phyloP scores from a whole-genome alignment of 1,284 basidiomycete species.

The Leucoagaricus sp. region DNA sequence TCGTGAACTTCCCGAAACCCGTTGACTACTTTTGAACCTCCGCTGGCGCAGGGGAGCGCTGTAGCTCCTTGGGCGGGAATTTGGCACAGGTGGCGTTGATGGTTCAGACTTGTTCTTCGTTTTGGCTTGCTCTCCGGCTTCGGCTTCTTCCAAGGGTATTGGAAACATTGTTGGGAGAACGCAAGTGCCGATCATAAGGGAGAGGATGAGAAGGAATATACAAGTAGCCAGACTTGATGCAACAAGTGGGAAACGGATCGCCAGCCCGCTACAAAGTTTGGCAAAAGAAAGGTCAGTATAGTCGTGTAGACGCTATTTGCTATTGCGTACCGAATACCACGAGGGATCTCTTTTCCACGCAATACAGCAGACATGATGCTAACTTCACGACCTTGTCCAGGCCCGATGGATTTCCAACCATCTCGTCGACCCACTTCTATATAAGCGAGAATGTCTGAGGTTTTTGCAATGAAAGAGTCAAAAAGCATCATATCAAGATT shows the following conservation, averaged over 20 bases:
- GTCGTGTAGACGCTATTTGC: not conserved
- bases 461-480: slow-evolving; percentile 47
- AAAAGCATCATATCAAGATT: slow-evolving; percentile 57
- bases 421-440: slow-evolving; percentile 71
- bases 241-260: slow-evolving; percentile 69
- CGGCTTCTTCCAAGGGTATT: slow-evolving; percentile 12
- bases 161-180: slow-evolving; percentile 48
- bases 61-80: not conserved
- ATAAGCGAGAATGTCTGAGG: slow-evolving; percentile 49
- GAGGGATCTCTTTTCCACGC: slow-evolving; percentile 59
- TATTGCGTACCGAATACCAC: slow-evolving; percentile 62
- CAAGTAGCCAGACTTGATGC: slow-evolving; percentile 45
- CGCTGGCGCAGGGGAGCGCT: slow-evolving; percentile 4
- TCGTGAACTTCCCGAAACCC: slow-evolving; percentile 1
- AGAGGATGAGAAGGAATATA: slow-evolving; percentile 54
- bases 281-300: not conserved
- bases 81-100: not conserved
- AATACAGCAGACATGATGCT: slow-evolving; percentile 62
- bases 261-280: slow-evolving; percentile 50
- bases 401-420: slow-evolving; percentile 65
- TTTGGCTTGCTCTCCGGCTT: slow-evolving; percentile 14
- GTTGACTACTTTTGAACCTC: slow-evolving; percentile 4
- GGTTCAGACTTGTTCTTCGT: slow-evolving; percentile 1
- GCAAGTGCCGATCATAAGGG: slow-evolving; percentile 50
- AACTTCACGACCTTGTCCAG: slow-evolving; percentile 69